phyloP scores from a whole-genome alignment of 805 yeast species.

The Metschnikowia colocasiae region DNA sequence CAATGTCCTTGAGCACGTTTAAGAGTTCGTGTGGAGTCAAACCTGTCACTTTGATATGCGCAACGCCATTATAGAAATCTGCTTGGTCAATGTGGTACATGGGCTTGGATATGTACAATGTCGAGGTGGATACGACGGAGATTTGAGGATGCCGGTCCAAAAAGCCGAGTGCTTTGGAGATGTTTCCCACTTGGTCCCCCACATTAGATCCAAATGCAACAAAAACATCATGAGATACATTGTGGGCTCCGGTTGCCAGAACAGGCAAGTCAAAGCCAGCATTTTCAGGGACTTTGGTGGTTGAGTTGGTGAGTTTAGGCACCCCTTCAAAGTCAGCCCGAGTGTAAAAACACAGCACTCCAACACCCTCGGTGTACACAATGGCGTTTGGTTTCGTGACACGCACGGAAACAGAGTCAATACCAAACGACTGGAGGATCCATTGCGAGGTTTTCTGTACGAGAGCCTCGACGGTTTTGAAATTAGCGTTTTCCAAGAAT shows the following conservation, averaged over 20 bases:
- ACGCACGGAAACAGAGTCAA: slow-evolving; percentile 46
- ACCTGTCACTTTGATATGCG: slow-evolving; percentile 58
- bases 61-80: slow-evolving; percentile 79
- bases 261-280: slow-evolving; percentile 33
- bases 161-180: slow-evolving; percentile 50
- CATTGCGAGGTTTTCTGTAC: slow-evolving; percentile 67
- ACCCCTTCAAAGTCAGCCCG: slow-evolving; percentile 35
- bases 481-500: slow-evolving; percentile 75
- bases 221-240: slow-evolving; percentile 52
- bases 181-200: slow-evolving; percentile 67
- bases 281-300: slow-evolving; percentile 10
- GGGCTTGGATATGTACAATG: slow-evolving; percentile 84
- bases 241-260: slow-evolving; percentile 5
- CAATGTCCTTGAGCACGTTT: slow-evolving; percentile 64
- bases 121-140: slow-evolving; percentile 58
- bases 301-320: slow-evolving; percentile 9
- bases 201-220: slow-evolving; percentile 88
- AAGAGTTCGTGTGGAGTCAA: slow-evolving; percentile 62
- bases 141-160: slow-evolving; percentile 39
- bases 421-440: slow-evolving; percentile 36
- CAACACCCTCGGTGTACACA: slow-evolving; percentile 83
- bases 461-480: slow-evolving; percentile 91
- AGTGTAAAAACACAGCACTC: slow-evolving; percentile 64
- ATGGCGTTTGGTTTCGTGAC: slow-evolving; percentile 89
- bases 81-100: slow-evolving; percentile 85